Conservation (phyloP, 495 filamentous ascomycete species). For the Cenococcum geophilum region DNA sequence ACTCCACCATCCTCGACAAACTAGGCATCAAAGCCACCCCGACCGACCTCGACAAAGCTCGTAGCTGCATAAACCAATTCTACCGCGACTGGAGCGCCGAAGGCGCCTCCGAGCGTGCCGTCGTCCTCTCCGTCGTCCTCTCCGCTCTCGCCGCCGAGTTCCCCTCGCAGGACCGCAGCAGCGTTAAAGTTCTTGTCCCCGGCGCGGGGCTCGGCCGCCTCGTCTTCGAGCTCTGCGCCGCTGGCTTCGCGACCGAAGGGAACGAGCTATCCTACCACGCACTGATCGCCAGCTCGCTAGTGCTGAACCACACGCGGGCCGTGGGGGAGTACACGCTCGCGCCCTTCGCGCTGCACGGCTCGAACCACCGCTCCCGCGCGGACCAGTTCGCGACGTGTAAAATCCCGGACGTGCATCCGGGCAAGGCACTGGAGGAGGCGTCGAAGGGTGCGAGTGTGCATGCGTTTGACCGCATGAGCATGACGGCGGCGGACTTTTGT, state of each 20-base stretch:
- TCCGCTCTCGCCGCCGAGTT: conserved; percentile 54
- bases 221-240: conserved; percentile 75
- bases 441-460: conserved; percentile 27
- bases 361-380: conserved; percentile 62
- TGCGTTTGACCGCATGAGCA: conserved; percentile 61
- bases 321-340: conserved; percentile 52
- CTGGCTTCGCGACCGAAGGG: conserved; percentile 72
- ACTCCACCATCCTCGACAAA: conserved; percentile 23
- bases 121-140: conserved; percentile 69
- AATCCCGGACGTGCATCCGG: conserved; percentile 75
- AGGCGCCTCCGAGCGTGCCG: conserved; percentile 63
- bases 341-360: conserved; percentile 75
- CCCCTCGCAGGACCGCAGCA: conserved; percentile 26
- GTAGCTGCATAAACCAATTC: conserved; percentile 84
- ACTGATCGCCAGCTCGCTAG: conserved; percentile 76
- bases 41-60: conserved; percentile 67
- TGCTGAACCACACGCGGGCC: conserved; percentile 66
- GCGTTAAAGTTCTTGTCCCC: conserved; percentile 69
- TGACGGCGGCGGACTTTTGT: conserved; percentile 80
- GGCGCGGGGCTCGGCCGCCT: conserved; percentile 84
- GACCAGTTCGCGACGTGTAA: conserved; percentile 65
- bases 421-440: conserved; percentile 44
- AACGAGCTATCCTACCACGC: conserved; percentile 97
- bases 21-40: conserved; percentile 44
- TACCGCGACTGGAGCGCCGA: conserved; percentile 91